Evolutionary conservation across 139 green algal genomes (phyloP).

Genomic region (Ulvella scutata): DNA sequence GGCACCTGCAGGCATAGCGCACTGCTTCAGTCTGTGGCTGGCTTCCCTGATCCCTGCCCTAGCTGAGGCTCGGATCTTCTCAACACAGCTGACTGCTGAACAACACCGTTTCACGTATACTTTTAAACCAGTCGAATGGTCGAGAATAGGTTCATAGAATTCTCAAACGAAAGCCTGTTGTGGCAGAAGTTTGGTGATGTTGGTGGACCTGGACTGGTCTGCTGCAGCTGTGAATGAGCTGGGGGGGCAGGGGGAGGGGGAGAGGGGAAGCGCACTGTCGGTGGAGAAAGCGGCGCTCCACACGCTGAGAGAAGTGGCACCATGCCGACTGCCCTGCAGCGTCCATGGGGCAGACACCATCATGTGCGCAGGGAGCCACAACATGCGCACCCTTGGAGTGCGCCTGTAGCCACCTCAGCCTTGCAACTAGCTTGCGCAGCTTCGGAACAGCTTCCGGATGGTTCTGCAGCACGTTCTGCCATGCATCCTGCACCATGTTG

Average conservation of each 20-base stretch:
- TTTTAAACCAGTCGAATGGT: no score
- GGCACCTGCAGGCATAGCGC: neutral
- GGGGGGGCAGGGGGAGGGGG: neutral
- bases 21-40: no score
- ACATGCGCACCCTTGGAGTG: constrained; percentile 33
- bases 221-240: neutral
- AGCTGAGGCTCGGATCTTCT: no score
- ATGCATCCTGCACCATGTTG: neutral
- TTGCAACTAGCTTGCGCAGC: no score
- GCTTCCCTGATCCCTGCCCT: no score
- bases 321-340: constrained; percentile 18
- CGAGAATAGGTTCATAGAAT: no score
- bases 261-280: neutral
- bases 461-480: constrained; percentile 1
- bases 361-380: constrained; percentile 65
- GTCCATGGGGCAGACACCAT: constrained; percentile 54
- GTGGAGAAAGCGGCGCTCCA: constrained; percentile 18
- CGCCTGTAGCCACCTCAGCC: constrained; percentile 11
- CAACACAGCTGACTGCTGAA: no score
- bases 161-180: neutral
- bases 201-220: neutral
- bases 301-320: constrained; percentile 67
- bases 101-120: no score
- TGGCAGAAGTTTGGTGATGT: neutral
- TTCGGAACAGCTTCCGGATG: no score